Base-by-base conservation (phyloP, 2,329 filamentous ascomycete genomes). In the Geosmithia putterillii region DNA sequence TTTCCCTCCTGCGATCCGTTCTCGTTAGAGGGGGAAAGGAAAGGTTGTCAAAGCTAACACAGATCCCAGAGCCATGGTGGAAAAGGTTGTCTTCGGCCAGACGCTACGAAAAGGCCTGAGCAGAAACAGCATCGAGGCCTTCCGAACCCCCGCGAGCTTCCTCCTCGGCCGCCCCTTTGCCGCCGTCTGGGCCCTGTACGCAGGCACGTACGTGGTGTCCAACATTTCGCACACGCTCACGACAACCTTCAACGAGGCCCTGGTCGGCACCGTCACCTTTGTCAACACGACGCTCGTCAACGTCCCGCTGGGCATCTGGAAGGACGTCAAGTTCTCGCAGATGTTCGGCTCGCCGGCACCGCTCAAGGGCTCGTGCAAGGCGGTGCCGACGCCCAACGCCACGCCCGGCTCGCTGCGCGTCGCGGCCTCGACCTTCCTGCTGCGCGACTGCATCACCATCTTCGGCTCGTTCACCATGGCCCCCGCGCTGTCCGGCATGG, bases 401-500 rank as follows among this genome's bases (percentile, higher is more conserved):
- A 35, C 25, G 14, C 17, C 28, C 23, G 49, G 44, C 3, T 40
- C 57, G 0, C 51, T 55, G 0, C 50, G 44, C n/a, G 50, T 54
- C 2, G 53, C 53, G 1, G 53, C 54, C 1, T 49, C 50, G 7
- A 48, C 55, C 0, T 60, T 60, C 6, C 45, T 60, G 0, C 42
- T 57, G 4, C 47, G 57, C 41, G 57, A 60, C 38, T 53, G 51
- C 1, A 47, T 60, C 17, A 60, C 57, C 0, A 56, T 60, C 18
- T 60, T 58, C 42, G 57, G 57, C 0, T 60, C 57, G 0, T 58
- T 60, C 15, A 55, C 53, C 0, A 50, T 60, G 44, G 55, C 57
- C 2, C 53, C 51, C 1, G 49, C 47, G 45, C 12, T 60, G 0
- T 54, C 57, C 0, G 45, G 44, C 1, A 43, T 50, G 1, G 52